Base-by-base conservation (phyloP, 2,329 filamentous ascomycete species). In the Xylaria arbuscula region DNA sequence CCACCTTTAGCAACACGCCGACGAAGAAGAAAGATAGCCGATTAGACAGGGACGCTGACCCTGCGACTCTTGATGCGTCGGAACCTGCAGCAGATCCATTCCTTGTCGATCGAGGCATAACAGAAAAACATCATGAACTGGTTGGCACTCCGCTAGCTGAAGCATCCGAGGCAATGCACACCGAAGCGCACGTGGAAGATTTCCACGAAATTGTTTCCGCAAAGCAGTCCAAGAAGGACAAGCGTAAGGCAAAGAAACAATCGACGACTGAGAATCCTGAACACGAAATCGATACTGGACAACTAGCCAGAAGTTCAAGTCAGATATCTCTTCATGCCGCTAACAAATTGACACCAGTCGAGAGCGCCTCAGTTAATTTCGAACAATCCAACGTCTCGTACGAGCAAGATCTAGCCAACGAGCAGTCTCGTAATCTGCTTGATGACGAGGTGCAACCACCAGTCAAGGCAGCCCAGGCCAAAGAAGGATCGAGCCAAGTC, bases 201-300 rank as follows among this genome's bases (percentile, higher is more conserved):
- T 24, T 65, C 15, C 54, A 53, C 45, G 72, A 77, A 50, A 38
- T 55, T 22, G 8, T 68, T 17, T 56, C 69, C 64, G 60, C 50
- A 66, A 81, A 83, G 73, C 86, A 84, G 71, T 81, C 78, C 11
- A 85, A 85, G 71, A 85, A 85, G 67, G 81, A 83, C 58, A 73
- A 73, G 57, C 68, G 64, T 36, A 80, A 79, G 54, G 53, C 62
- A 19, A 72, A 73, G 54, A 70, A 73, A 36, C 57, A 66, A 17
- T 62, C 67, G 24, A 48, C 59, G 53, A 47, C 62, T 22, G 40
- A 63, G 17, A 38, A 48, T 11, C 42, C 57, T 36, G 66, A 68
- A 19, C 34, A 62, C 4, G 67, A 73, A 38, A 42, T 47, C 45
- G 58, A 50, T 48, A 56, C 28, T 24, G 17, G 3, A 47, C 62